These are phyloP conservation scores for Phytomonas serpens DNA, from an alignment of 208 protist species.

Conservation along the genomic window DNA sequence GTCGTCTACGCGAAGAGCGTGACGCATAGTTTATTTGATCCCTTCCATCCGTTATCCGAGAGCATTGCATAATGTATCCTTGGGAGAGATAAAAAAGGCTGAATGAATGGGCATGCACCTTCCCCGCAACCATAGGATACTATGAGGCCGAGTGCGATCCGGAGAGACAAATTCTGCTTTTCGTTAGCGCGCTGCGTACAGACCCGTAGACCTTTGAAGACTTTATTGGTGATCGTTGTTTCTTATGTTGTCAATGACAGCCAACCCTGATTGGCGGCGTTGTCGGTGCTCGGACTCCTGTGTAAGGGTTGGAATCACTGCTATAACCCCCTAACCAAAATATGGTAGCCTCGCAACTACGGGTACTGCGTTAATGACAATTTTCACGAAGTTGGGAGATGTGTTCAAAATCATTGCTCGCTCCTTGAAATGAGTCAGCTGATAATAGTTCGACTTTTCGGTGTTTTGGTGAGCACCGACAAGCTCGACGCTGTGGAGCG, in stretches of 20 bases:
- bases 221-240: constrained; percentile 36
- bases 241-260: constrained; percentile 55
- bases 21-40: constrained; percentile 43
- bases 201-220: constrained; percentile 20
- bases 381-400: constrained; percentile 39
- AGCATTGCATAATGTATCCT: constrained; percentile 38
- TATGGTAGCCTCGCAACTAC: constrained; percentile 17
- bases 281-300: constrained; percentile 66
- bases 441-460: constrained; percentile 55
- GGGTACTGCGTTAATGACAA: constrained; percentile 48
- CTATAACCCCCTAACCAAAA: neutral
- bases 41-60: constrained; percentile 29
- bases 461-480: constrained; percentile 49
- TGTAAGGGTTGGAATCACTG: constrained; percentile 48
- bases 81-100: constrained; percentile 35
- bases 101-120: neutral
- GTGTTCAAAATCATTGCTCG: constrained; percentile 24
- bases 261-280: constrained; percentile 71
- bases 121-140: neutral
- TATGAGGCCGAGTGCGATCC: neutral
- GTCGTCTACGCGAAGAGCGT: constrained; percentile 32
- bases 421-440: constrained; percentile 59
- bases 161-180: constrained; percentile 9
- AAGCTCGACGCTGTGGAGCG: constrained; percentile 61
- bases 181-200: constrained; percentile 3